Evolutionary conservation across 345 rosid genomes (phyloP), one percentile per base, ranked within the genome.

Genomic region (Eucalyptus pauciflora): DNA sequence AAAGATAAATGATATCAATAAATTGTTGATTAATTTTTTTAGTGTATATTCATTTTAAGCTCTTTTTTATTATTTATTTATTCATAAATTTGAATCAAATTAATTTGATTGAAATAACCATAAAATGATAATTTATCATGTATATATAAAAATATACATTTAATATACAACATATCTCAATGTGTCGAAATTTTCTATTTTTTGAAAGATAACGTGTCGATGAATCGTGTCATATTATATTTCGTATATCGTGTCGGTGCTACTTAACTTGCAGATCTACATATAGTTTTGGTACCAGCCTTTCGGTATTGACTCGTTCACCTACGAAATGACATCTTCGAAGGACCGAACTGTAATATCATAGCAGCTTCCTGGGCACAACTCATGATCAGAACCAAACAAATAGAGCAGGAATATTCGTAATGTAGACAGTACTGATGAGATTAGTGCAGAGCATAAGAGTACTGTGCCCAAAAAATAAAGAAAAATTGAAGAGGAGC

Each of bases 231-330:
- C 10, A 20, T 52, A 4, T 52, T 1, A 8, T 52, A 52, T 52
- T 8, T 1, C 0, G 5, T 52, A 52, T 18, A 5, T 4, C 1
- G 10, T 52, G 5, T 52, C 5, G 5, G 5, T 52, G 5, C 25
- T 20, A 52, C 58, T 52, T 52, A 3, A 52, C 10, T 62, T 62
- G 20, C 5, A 64, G 22, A 64, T 64, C 41, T 64, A 64, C 11
- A n/a, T 0, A 64, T n/a, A 14, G 8, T 64, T n/a, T 33, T 4
- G 33, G 18, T 64, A n/a, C 3, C 3, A 29, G 37, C 76, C 76
- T 20, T 15, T 7, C 10, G 7, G n/a, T n/a, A 64, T 64, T 4
- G 37, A 2, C 37, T 15, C 3, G 4, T 60, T 69, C 80, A 4
- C 80, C 80, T 17, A 31, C 4, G 13, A 33, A 69, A 33, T 10